phyloP scores from a whole-genome alignment of 371 early-diverging fungal species.

The Zopfochytrium polystomum region DNA sequence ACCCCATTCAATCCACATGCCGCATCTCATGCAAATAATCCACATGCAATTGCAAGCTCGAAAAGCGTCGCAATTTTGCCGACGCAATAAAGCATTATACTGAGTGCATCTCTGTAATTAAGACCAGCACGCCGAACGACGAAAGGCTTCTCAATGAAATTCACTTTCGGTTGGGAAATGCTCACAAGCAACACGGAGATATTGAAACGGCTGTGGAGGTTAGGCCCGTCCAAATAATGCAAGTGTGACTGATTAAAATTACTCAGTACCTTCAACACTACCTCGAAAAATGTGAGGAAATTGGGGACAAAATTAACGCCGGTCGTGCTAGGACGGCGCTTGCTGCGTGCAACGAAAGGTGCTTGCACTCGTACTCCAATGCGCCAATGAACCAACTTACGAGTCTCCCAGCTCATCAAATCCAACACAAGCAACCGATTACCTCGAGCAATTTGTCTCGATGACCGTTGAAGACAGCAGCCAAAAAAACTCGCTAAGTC shows the following conservation, averaged over 20 bases:
- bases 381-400: background rate
- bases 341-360: slow-evolving; percentile 47
- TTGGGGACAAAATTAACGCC: slow-evolving; percentile 28
- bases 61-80: no score
- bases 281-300: slow-evolving; percentile 25
- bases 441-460: slow-evolving; percentile 34
- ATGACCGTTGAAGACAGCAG: slow-evolving; percentile 28
- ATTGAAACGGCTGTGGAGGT: slow-evolving; percentile 34
- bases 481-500: slow-evolving; percentile 33
- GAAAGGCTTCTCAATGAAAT: slow-evolving; percentile 32
- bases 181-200: slow-evolving; percentile 29
- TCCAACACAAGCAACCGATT: slow-evolving; percentile 25
- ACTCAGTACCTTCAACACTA: slow-evolving; percentile 35
- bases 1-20: background rate
- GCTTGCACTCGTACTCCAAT: background rate
- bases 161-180: slow-evolving; percentile 34
- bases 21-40: no score
- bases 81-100: slow-evolving; percentile 37
- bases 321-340: slow-evolving; percentile 40
- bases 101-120: slow-evolving; percentile 27
- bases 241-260: background rate
- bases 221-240: background rate
- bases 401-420: slow-evolving; percentile 32
- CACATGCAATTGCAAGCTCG: no score
- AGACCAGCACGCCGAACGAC: slow-evolving; percentile 28